Percentiles rank a stretch among this genome's conserved stretches.
phyloP scores from a whole-genome alignment of 768 basidiomycete genomes.

The Coprinopsis sp. region DNA sequence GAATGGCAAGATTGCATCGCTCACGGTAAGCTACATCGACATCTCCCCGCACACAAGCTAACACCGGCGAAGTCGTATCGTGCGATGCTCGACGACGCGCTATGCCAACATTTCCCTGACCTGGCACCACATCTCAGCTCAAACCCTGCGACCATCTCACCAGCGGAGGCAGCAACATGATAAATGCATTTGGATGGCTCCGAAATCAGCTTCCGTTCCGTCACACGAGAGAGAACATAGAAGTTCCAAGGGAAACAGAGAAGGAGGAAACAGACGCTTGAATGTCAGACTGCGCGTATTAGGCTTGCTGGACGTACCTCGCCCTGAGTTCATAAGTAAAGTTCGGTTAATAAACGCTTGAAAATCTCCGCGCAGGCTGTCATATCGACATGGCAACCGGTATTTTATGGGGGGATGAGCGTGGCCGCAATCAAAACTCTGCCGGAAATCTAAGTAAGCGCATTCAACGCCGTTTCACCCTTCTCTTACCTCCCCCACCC shows the following conservation, averaged over 20 bases:
- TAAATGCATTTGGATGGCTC: too few species aligned
- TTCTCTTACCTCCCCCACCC: constrained; percentile 1
- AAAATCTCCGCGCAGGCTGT: background rate
- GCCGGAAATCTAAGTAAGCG: too few species aligned
- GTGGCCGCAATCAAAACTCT: too few species aligned
- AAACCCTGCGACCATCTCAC: background rate
- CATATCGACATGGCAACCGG: constrained; percentile 11
- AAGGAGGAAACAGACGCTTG: constrained; percentile 3
- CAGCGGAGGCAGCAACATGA: too few species aligned
- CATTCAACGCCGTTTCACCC: constrained; percentile 6
- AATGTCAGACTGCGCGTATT: too few species aligned
- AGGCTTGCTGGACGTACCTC: too few species aligned
- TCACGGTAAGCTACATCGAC: constrained; percentile 47
- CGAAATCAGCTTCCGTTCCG: too few species aligned
- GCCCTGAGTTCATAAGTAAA: background rate
- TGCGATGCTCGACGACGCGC: constrained; percentile 60
- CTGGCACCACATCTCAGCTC: constrained; percentile 32
- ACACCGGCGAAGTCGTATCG: constrained; percentile 58
- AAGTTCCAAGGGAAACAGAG: too few species aligned
- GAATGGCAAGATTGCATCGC: constrained; percentile 82
- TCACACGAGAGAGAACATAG: too few species aligned
- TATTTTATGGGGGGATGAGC: background rate
- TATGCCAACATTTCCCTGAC: constrained; percentile 70
- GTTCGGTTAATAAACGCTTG: background rate
- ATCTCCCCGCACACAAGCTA: constrained; percentile 1